Conservation (phyloP, 352 stramenopile genomes). For the Peronospora destructor region DNA sequence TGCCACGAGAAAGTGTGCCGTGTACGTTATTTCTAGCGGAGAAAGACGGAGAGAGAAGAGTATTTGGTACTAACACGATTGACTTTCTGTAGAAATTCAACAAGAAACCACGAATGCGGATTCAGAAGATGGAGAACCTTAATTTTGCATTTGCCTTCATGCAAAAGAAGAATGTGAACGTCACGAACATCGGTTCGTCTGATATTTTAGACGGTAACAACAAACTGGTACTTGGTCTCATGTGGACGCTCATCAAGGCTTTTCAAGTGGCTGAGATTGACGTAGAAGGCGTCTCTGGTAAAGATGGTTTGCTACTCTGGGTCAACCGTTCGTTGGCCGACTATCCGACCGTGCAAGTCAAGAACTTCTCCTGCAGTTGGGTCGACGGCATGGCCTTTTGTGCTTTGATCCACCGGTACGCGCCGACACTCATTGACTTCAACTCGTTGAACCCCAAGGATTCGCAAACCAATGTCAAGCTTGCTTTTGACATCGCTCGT, state of each 20-base stretch:
- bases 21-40: conserved; percentile 32
- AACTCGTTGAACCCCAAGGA: conserved; percentile 59
- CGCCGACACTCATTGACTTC: conserved; percentile 82
- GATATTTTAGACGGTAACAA: conserved; percentile 89
- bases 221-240: conserved; percentile 87
- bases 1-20: conserved; percentile 81
- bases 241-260: conserved; percentile 91
- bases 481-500: conserved; percentile 80
- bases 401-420: conserved; percentile 86
- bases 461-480: conserved; percentile 62
- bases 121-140: conserved; percentile 91
- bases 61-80: too few relatives aligned
- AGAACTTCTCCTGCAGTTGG: conserved; percentile 87
- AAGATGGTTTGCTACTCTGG: conserved; percentile 88
- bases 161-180: conserved; percentile 83
- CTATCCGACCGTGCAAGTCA: conserved; percentile 80
- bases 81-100: conserved; percentile 73
- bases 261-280: conserved; percentile 85
- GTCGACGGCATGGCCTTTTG: conserved; percentile 86
- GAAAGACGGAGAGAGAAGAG: not conserved
- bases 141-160: conserved; percentile 88
- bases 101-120: conserved; percentile 88
- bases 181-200: conserved; percentile 89
- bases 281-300: conserved; percentile 85
- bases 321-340: conserved; percentile 80